A percentile compares a stretch with the other conserved stretches of the same genome.
Evolutionary conservation across 805 yeast species (phyloP).

Genomic region (Barnettozyma sp.): DNA sequence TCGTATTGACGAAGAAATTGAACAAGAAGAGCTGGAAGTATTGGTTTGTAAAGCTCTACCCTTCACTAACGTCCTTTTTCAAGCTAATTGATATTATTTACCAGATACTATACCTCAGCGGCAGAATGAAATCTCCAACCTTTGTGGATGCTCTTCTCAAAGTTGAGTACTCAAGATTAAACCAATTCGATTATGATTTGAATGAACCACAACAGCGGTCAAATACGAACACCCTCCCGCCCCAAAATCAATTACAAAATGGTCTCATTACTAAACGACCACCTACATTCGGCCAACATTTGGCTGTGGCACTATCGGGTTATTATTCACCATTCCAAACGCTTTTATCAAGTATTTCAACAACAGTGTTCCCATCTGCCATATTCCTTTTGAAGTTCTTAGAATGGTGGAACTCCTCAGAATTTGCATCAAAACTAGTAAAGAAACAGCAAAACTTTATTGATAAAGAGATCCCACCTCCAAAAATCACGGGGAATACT

Average conservation of each 20-base stretch:
- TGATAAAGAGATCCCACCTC: constrained; percentile 43
- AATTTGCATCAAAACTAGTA: constrained; percentile 53
- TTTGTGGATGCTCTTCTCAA: constrained; percentile 53
- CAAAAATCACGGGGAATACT: constrained; percentile 8
- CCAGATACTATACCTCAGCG: constrained; percentile 60
- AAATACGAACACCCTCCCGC: too few relatives aligned
- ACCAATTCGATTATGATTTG: constrained; percentile 24
- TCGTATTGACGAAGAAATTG: constrained; percentile 44
- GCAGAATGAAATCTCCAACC: constrained; percentile 55
- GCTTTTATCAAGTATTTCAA: constrained; percentile 18
- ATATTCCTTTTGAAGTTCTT: constrained; percentile 75
- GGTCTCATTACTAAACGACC: constrained; percentile 20
- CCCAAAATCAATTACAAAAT: too few relatives aligned
- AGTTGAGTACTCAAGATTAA: constrained; percentile 49
- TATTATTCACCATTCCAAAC: constrained; percentile 16
- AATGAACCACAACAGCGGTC: too few relatives aligned
- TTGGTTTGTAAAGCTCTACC: constrained; percentile 54
- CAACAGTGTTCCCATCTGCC: constrained; percentile 65
- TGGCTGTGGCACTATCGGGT: constrained; percentile 7
- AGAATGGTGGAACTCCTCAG: constrained; percentile 90
- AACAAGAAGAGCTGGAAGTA: constrained; percentile 24
- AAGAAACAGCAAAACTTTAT: constrained; percentile 39
- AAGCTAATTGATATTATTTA: constrained; percentile 47
- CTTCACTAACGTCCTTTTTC: constrained; percentile 42
- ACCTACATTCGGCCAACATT: constrained; percentile 23